Evolutionary conservation across 2,329 filamentous ascomycete genomes (phyloP).

Genomic region (Bipolaris sorokiniana): DNA sequence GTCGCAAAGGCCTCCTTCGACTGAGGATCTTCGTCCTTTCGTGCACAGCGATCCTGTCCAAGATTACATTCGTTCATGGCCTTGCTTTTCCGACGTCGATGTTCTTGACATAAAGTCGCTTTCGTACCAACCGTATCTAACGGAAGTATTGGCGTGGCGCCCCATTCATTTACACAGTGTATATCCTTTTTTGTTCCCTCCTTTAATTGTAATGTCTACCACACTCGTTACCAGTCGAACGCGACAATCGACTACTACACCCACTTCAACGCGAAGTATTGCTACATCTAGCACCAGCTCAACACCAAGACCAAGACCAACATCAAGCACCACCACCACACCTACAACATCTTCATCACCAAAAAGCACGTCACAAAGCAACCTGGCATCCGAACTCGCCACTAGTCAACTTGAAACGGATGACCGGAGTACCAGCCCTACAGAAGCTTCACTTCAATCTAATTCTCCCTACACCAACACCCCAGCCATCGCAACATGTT

Average conservation of each 20-base stretch:
- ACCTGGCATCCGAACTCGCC: constrained; percentile 11
- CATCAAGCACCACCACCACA: not conserved
- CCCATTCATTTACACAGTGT: constrained; percentile 8
- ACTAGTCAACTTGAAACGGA: constrained; percentile 23
- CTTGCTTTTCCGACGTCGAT: constrained; percentile 8
- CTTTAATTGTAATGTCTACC: constrained; percentile 41
- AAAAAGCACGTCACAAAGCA: constrained; percentile 7
- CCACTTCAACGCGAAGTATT: constrained; percentile 11
- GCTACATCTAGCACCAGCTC: constrained; percentile 8
- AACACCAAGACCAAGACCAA: not conserved
- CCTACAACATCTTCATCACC: constrained; percentile 8
- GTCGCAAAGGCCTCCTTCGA: constrained; percentile 27
- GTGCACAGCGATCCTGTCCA: constrained; percentile 12
- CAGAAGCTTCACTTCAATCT: not conserved
- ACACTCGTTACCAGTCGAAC: constrained; percentile 14
- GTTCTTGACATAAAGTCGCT: constrained; percentile 7
- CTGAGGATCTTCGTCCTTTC: constrained; percentile 21
- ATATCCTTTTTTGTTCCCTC: constrained; percentile 2
- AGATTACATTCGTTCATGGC: constrained; percentile 24
- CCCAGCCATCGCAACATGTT: constrained; percentile 28
- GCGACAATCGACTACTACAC: constrained; percentile 11
- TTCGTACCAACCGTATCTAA: constrained; percentile 10
- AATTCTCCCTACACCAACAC: constrained; percentile 2
- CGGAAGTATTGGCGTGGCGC: constrained; percentile 11
- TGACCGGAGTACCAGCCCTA: constrained; percentile 5